These are phyloP conservation scores for Microsporum ferrugineum DNA, from an alignment of 2,329 filamentous ascomycete species.

Conservation along the genomic window DNA sequence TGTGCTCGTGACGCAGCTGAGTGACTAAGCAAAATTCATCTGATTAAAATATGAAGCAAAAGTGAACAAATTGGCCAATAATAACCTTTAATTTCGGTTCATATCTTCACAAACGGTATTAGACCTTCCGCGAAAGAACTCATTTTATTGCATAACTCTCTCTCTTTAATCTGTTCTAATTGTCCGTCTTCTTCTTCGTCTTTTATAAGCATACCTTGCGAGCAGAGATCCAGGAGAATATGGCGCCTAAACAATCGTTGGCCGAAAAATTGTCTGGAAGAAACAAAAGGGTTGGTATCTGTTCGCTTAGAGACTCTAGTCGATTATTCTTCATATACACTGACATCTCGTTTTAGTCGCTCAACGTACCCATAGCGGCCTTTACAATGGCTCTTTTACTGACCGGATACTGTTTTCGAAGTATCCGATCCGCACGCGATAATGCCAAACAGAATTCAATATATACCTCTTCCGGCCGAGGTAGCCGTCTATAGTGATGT, in stretches of 20 bases:
- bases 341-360: neutral
- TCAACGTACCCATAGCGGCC: constrained; percentile 49
- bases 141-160: no score
- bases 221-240: neutral
- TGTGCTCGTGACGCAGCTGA: neutral
- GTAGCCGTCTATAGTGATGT: neutral
- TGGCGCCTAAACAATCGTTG: neutral
- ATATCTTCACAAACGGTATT: no score
- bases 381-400: constrained; percentile 51
- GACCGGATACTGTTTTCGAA: constrained; percentile 51
- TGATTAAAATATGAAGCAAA: neutral
- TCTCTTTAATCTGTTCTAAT: no score
- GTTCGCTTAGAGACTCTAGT: neutral
- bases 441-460: constrained; percentile 39
- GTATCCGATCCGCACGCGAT: constrained; percentile 54
- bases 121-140: no score
- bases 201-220: neutral
- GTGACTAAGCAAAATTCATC: neutral
- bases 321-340: neutral
- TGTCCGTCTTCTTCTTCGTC: no score
- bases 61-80: constrained; percentile 4
- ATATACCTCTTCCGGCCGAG: constrained; percentile 1
- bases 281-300: neutral
- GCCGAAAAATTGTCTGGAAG: neutral
- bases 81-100: neutral